A percentile compares a stretch with the other conserved stretches of the same genome.
phyloP scores from a whole-genome alignment of 208 protist species.

The Entamoeba histolytica region DNA sequence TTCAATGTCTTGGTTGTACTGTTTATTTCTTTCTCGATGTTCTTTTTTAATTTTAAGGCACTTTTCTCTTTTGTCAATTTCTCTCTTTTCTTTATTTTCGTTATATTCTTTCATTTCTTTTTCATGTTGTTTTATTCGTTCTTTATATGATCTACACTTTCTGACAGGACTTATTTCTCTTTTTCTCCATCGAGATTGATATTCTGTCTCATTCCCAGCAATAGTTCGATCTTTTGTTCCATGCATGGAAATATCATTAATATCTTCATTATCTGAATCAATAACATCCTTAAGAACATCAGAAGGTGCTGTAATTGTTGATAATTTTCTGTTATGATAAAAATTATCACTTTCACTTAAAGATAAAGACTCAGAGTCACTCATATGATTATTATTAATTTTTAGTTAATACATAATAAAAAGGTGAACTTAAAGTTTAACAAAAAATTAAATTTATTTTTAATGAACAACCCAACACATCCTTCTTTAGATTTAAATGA shows the following conservation, averaged over 20 bases:
- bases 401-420: not conserved
- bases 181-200: not conserved
- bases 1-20: too few relatives aligned
- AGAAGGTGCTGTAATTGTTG: not conserved
- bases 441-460: not conserved
- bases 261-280: not conserved
- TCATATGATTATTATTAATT: not conserved
- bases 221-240: not conserved
- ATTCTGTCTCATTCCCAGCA: not conserved
- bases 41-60: too few relatives aligned
- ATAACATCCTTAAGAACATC: not conserved
- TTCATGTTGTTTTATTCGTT: not conserved
- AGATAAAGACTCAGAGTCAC: not conserved
- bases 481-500: not conserved
- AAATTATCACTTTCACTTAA: not conserved
- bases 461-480: not conserved
- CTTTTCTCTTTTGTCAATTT: too few relatives aligned
- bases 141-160: not conserved
- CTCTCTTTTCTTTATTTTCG: not conserved
- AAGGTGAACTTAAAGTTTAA: not conserved
- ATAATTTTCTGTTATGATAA: not conserved
- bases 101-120: not conserved
- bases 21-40: too few relatives aligned
- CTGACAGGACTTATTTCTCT: not conserved
- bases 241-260: not conserved